Conservation (phyloP, 345 rosid genomes). For the Eutrema heterophyllum region DNA sequence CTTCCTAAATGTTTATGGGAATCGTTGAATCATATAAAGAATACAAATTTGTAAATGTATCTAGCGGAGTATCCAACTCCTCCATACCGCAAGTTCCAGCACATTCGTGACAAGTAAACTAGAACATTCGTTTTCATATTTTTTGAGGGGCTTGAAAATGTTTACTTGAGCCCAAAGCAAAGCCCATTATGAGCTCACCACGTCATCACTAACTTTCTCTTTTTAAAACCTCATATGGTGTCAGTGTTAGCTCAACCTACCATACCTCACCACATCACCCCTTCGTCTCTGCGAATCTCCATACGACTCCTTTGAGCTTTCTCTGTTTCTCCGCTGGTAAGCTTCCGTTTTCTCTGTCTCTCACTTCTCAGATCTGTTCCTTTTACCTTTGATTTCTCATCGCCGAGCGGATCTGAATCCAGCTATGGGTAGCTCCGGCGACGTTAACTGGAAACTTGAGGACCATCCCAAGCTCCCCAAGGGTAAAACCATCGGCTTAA, state of each 20-base stretch:
- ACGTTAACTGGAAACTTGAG: constrained; percentile 55
- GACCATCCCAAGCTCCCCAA: constrained; percentile 79
- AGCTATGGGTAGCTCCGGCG: constrained; percentile 58
- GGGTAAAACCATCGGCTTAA: constrained; percentile 68
- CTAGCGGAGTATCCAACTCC: background rate
- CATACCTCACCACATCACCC: constrained; percentile 22
- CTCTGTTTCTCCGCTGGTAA: constrained; percentile 33
- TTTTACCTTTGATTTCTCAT: background rate
- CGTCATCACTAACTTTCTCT: constrained; percentile 7
- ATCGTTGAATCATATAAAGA: background rate
- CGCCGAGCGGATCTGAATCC: background rate
- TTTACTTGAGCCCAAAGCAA: constrained; percentile 26
- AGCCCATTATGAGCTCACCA: constrained; percentile 6
- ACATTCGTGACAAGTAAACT: constrained; percentile 7
- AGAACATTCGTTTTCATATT: background rate
- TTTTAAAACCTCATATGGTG: background rate
- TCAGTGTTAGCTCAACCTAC: constrained; percentile 4
- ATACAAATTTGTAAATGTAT: background rate
- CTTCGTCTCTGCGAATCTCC: constrained; percentile 18
- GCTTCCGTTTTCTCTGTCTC: background rate
- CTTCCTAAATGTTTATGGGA: background rate
- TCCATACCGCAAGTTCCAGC: background rate
- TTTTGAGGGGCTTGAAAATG: background rate
- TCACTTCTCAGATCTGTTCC: constrained; percentile 6
- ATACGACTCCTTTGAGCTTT: background rate